Percentiles rank a stretch among this genome's conserved stretches.
Evolutionary conservation across 208 protist genomes (phyloP).

Genomic region (Spongospora subterranea): DNA sequence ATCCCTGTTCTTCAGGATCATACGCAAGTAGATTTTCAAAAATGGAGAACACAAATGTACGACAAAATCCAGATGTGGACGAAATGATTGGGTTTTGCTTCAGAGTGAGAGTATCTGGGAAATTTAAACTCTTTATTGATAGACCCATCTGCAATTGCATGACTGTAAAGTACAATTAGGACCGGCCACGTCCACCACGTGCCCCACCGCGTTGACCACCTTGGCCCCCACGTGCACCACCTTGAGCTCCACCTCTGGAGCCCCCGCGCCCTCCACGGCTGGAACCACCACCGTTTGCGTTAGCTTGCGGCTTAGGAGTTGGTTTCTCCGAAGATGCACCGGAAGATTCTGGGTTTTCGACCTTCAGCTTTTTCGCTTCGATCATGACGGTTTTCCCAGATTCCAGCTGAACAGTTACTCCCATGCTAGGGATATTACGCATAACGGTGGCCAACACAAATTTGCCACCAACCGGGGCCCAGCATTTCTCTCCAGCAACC

Average conservation of each 20-base stretch:
- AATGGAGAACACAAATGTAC: background rate
- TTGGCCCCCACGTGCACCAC: background rate
- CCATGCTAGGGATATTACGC: conserved; percentile 47
- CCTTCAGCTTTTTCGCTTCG: conserved; percentile 29
- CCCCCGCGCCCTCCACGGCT: background rate
- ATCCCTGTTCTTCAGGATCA: too few relatives aligned
- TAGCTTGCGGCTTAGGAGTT: background rate
- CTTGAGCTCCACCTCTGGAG: background rate
- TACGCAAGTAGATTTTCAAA: background rate
- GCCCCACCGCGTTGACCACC: background rate
- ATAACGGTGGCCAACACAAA: conserved; percentile 3
- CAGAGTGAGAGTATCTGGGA: background rate
- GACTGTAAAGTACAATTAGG: background rate
- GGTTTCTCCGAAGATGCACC: background rate
- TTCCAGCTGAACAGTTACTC: conserved; percentile 12
- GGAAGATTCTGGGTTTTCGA: background rate
- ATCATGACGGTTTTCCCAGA: conserved; percentile 43
- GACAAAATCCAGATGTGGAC: background rate
- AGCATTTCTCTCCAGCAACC: conserved; percentile 55
- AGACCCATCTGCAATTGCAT: too few relatives aligned
- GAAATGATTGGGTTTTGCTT: background rate
- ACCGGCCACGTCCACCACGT: background rate
- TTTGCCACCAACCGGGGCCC: conserved; percentile 31
- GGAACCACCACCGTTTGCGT: background rate
- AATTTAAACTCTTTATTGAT: background rate